Evolutionary conservation across 129 eudicot genomes (phyloP).

Genomic region (Artemisia tridentata): DNA sequence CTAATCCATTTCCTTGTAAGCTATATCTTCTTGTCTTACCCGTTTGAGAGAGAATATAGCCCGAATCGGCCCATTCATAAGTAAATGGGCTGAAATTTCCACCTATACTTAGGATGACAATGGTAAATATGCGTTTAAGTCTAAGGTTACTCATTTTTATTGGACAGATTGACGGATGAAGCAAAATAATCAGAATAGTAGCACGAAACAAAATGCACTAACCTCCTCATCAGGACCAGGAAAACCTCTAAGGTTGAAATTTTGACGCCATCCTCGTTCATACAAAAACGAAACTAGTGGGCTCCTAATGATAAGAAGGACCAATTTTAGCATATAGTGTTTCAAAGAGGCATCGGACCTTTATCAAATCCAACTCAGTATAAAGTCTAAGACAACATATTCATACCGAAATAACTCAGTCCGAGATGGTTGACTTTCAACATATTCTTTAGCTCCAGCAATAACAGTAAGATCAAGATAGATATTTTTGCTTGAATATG

Average conservation of each 20-base stretch:
- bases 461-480: conserved; percentile 92
- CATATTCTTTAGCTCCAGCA: conserved; percentile 77
- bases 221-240: conserved; percentile 99
- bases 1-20: not conserved
- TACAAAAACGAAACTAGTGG: conserved; percentile 84
- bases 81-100: not conserved
- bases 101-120: not conserved
- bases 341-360: not conserved
- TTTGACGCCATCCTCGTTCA: conserved; percentile 99
- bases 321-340: conserved; percentile 1
- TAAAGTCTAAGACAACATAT: not conserved
- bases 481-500: conserved; percentile 91
- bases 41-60: not conserved
- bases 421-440: conserved; percentile 65
- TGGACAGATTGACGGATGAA: too few species aligned
- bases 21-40: not conserved
- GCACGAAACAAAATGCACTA: conserved; percentile 1
- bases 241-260: conserved; percentile 71
- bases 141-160: too few species aligned
- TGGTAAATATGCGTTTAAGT: not conserved
- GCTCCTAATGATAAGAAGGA: too few species aligned
- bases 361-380: too few species aligned
- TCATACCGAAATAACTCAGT: conserved; percentile 84
- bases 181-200: too few species aligned
- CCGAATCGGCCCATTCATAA: not conserved